Percentiles rank a stretch among this genome's conserved stretches.
phyloP scores from a whole-genome alignment of 2,329 filamentous ascomycete species.

The Pyrenophora tritici-repentis region DNA sequence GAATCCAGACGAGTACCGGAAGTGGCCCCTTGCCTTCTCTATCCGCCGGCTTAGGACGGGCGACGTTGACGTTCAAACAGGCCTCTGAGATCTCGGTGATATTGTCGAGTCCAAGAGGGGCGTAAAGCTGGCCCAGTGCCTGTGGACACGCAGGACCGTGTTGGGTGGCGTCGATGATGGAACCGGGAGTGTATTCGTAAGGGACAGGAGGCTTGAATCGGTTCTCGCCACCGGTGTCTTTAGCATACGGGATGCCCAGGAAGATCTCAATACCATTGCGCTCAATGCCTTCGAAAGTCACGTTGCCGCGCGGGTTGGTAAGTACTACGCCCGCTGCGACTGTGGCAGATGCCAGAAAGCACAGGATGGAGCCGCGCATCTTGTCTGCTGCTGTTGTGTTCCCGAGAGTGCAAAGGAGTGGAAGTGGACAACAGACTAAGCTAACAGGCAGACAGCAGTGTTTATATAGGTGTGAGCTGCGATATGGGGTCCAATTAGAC shows the following conservation, averaged over 20 bases:
- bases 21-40: conserved; percentile 43
- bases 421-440: background rate
- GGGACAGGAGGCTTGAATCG: conserved; percentile 55
- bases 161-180: conserved; percentile 47
- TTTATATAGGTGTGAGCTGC: conserved; percentile 4
- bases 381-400: background rate
- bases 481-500: conserved; percentile 1
- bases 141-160: conserved; percentile 56
- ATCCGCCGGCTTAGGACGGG: conserved; percentile 55
- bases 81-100: conserved; percentile 55
- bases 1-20: conserved; percentile 66
- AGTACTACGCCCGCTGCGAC: conserved; percentile 11
- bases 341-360: conserved; percentile 10
- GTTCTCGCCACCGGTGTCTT: conserved; percentile 53
- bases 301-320: conserved; percentile 15
- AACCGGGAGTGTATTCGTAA: conserved; percentile 39
- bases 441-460: background rate
- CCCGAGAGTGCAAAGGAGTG: background rate
- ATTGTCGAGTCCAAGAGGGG: conserved; percentile 39
- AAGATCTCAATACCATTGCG: conserved; percentile 56
- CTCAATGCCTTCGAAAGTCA: conserved; percentile 52
- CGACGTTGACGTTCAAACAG: conserved; percentile 65
- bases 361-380: conserved; percentile 11
- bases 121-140: conserved; percentile 33
- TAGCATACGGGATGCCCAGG: conserved; percentile 54